phyloP scores from a whole-genome alignment of 108 stramenopile genomes.

The Schizochytrium sp. region DNA sequence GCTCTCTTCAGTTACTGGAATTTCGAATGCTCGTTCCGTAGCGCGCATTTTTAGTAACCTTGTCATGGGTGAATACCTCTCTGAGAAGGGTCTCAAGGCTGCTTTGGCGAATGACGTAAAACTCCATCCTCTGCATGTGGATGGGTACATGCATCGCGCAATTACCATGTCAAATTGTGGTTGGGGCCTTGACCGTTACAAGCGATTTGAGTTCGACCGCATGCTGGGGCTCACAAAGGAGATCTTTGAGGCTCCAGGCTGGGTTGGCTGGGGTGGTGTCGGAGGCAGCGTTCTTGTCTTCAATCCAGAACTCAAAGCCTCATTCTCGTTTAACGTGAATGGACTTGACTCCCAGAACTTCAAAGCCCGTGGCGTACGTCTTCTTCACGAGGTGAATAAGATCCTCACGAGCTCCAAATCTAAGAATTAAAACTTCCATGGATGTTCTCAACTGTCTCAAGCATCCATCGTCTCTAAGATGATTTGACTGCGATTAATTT shows the following conservation, averaged over 20 bases:
- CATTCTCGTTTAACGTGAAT: neutral
- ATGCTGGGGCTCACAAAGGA: too few species aligned
- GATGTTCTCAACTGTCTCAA: too few species aligned
- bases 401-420: too few species aligned
- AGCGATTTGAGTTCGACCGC: too few species aligned
- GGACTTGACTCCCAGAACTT: too few species aligned
- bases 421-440: too few species aligned
- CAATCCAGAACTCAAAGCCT: neutral
- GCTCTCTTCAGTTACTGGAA: conserved; percentile 11
- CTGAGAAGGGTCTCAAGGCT: neutral
- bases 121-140: neutral
- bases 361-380: too few species aligned
- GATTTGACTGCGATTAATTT: too few species aligned
- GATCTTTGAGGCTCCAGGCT: conserved; percentile 31
- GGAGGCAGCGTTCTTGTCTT: conserved; percentile 31
- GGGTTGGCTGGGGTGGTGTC: conserved; percentile 45
- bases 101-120: neutral
- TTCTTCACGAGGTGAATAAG: too few species aligned
- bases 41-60: neutral
- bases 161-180: conserved; percentile 38
- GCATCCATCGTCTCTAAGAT: too few species aligned
- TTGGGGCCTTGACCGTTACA: conserved; percentile 32
- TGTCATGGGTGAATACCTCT: conserved; percentile 6
- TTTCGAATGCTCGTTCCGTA: conserved; percentile 13
- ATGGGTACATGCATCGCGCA: conserved; percentile 20